phyloP scores from a whole-genome alignment of 192 early-diverging fungal genomes.

The Haplosporangium gracile region DNA sequence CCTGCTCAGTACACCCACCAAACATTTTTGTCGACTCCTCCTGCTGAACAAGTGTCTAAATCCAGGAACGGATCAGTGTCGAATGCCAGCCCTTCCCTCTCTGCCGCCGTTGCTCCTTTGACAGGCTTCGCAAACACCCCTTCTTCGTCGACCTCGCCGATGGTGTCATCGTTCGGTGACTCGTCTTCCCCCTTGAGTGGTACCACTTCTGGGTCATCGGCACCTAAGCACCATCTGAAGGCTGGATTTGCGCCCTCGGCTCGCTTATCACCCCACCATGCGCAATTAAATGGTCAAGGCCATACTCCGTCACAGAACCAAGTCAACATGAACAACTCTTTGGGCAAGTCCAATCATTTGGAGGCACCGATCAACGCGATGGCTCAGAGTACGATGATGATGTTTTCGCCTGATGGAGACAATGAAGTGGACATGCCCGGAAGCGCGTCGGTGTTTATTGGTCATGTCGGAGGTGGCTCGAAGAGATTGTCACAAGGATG shows the following conservation, averaged over 20 bases:
- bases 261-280: not conserved
- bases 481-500: not conserved
- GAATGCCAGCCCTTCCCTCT: conserved; percentile 24
- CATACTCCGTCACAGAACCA: not conserved
- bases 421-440: conserved; percentile 66
- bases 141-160: conserved; percentile 24
- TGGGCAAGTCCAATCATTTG: not conserved
- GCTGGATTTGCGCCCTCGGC: not conserved
- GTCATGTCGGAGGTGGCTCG: not conserved
- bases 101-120: not conserved
- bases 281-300: not conserved
- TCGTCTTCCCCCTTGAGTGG: conserved; percentile 11
- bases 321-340: not conserved
- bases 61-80: conserved; percentile 11
- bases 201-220: not conserved
- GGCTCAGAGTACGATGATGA: conserved; percentile 54
- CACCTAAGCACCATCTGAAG: not conserved
- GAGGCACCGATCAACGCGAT: conserved; percentile 13
- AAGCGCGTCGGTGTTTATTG: conserved; percentile 41
- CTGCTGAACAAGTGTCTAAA: conserved; percentile 19
- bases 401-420: conserved; percentile 72
- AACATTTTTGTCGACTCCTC: conserved; percentile 31
- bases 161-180: conserved; percentile 30
- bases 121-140: conserved; percentile 20
- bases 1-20: conserved; percentile 28